Base-by-base conservation (phyloP, 768 basidiomycete genomes). In the Boletus rubescentipes region DNA sequence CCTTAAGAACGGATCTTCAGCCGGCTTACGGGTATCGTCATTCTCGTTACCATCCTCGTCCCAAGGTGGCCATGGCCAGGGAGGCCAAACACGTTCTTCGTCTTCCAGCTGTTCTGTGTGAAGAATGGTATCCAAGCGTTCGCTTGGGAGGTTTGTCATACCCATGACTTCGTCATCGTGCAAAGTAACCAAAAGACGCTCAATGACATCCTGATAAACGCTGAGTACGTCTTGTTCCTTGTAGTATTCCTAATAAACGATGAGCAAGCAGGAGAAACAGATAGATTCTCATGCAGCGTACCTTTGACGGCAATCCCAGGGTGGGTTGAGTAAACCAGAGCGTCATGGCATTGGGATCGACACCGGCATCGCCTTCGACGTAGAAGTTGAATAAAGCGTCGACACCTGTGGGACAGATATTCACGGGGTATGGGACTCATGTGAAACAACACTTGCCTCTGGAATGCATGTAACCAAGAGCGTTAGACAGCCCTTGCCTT, bases 21-120 rank as follows among this genome's bases (percentile, higher is more conserved):
- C 50, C 2, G 58, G 67, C 51, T 77, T 78, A 37, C 67, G 59
- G 35, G 62, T 68, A 29, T 79, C 75, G 16, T 72, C 69, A 34
- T 72, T 71, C 7, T 74, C 74, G 30, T 74, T 76, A n/a, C 78
- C 83, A 16, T 78, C 83, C 30, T 84, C 84, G 39, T 79, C 86
- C 89, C 89, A 93, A 6, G 93, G 92, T 64, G 90, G 88, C 88
- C 88, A 87, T 15, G 88, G 86, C 87, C 87, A 86, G 36, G 87
- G 87, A 39, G 89, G 89, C 88, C 87, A 90, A 29, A 81, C 74
- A 43, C 32, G 65, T 31, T 71, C 65, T 18, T 52, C 39, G 4
- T 64, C 54, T 73, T 77, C 60, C 49, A 65, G 9, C 61, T 71
- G 57, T 76, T 75, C 45, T 74, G 75, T 49, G 78, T 75, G 48